Base-by-base conservation (phyloP, 768 basidiomycete species). In the Rhodotorula taiwanensis region DNA sequence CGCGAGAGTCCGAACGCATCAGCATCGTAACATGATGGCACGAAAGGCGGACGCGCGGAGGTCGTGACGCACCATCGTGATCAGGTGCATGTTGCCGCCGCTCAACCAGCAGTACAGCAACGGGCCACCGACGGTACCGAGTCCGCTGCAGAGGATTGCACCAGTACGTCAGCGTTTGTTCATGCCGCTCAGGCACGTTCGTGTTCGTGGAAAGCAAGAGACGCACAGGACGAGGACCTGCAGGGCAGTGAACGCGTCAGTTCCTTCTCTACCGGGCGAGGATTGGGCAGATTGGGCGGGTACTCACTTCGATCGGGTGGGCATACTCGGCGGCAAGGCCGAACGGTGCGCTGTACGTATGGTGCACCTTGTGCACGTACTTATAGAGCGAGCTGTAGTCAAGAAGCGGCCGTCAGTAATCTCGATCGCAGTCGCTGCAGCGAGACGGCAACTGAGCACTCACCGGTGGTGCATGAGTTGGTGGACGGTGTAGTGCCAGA, bases 301-400 rank as follows among this genome's bases (percentile, higher is more conserved):
- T 39, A 50, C 49, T 20, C 11, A 50, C 88, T 76, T 99, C 95
- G 16, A 90, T 84, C 0, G 95, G 95, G 77, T 99, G 95, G 1
- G 95, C 93, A 74, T 97, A 98, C 76, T 99, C 94, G 5, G 95
- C 94, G 3, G 89, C 93, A 34, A 99, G 83, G 64, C 95, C 95
- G 73, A 98, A 95, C 1, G 95, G 95, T 23, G 94, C 94, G 14
- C 87, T 87, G 77, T 90, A 95, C 74, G 91, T 89, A 83, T 98
- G 95, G 76, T 99, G 95, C n/a, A 48, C 48, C 62, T 74, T 74
- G 73, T 74, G 73, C 11, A 72, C 53, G 53, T 64, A 30, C 58
- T 72, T 74, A 72, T 75, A 74, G 47, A 74, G 69, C 8, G 50
- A 20, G 33, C 50, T 51, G 50, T 30, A 23, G 3, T 15, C 28